A percentile compares a stretch with the other conserved stretches of the same genome.
Evolutionary conservation across 176 grass and related monocot genomes (phyloP).

Genomic region (Tuctoria greenei): DNA sequence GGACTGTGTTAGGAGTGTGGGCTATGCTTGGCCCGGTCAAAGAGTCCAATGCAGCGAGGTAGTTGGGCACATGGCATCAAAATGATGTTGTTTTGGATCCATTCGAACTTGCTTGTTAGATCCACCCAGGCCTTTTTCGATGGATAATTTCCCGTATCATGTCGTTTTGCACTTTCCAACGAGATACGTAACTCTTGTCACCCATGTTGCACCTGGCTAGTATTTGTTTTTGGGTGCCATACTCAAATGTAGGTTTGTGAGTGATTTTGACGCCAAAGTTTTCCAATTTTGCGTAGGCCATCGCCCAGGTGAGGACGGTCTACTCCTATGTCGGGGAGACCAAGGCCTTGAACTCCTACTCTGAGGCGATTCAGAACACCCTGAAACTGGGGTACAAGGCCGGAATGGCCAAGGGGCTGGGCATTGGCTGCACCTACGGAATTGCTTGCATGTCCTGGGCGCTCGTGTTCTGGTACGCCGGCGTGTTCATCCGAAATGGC

Average conservation of each 20-base stretch:
- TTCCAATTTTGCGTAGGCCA: slow-evolving; percentile 47
- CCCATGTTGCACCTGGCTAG: slow-evolving; percentile 17
- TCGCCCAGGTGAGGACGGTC: slow-evolving; percentile 78
- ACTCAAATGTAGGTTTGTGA: slow-evolving; percentile 4
- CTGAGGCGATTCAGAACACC: slow-evolving; percentile 64
- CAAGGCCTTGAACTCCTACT: slow-evolving; percentile 78
- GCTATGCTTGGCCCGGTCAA: slow-evolving; percentile 44
- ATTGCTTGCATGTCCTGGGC: slow-evolving; percentile 97
- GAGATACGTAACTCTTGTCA: slow-evolving; percentile 32
- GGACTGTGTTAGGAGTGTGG: slow-evolving; percentile 21
- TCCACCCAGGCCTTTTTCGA: slow-evolving; percentile 31
- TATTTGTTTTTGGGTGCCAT: background rate
- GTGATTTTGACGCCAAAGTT: slow-evolving; percentile 41
- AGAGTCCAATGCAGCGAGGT: slow-evolving; percentile 30
- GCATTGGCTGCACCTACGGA: slow-evolving; percentile 83
- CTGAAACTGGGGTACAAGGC: slow-evolving; percentile 88
- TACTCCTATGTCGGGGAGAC: slow-evolving; percentile 85
- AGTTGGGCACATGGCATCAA: slow-evolving; percentile 42
- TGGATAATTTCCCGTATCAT: slow-evolving; percentile 28
- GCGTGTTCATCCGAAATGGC: slow-evolving; percentile 68
- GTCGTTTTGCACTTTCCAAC: slow-evolving; percentile 42
- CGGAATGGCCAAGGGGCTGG: slow-evolving; percentile 84
- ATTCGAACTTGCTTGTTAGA: slow-evolving; percentile 33
- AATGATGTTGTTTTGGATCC: slow-evolving; percentile 45
- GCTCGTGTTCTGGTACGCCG: slow-evolving; percentile 87